Conservation (phyloP, 2,329 filamentous ascomycete genomes). For the Penicillium fuscoglaucum region DNA sequence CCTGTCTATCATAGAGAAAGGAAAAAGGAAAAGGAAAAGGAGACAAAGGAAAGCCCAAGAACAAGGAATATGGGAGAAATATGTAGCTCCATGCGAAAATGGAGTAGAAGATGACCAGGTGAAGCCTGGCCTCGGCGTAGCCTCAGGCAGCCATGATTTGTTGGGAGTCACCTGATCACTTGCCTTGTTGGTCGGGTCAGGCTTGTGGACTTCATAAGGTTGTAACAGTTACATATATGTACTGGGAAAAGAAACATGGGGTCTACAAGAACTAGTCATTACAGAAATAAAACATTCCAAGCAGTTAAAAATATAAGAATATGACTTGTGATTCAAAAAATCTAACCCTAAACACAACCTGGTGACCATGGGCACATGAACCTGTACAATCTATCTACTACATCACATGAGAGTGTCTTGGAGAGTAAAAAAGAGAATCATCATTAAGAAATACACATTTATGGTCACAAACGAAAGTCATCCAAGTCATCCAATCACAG, state of each 20-base stretch:
- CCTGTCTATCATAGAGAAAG: slow-evolving; percentile 14
- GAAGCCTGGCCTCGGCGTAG: slow-evolving; percentile 17
- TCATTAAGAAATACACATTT: slow-evolving; percentile 12
- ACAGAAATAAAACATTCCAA: background rate
- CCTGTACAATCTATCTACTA: slow-evolving; percentile 18
- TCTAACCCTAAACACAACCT: background rate
- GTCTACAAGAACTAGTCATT: background rate
- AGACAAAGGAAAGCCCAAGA: slow-evolving; percentile 3
- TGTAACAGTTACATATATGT: background rate
- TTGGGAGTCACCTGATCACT: slow-evolving; percentile 25
- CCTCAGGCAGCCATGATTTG: slow-evolving; percentile 22
- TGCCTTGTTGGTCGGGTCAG: background rate
- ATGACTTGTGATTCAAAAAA: background rate
- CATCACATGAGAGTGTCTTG: slow-evolving; percentile 15
- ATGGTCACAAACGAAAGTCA: slow-evolving; percentile 11
- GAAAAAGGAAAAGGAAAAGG: slow-evolving; percentile 12
- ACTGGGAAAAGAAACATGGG: background rate
- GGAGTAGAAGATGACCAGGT: slow-evolving; percentile 7
- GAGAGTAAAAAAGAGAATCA: slow-evolving; percentile 6
- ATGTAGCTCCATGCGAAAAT: slow-evolving; percentile 2
- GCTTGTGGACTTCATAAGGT: background rate
- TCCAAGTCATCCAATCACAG: slow-evolving; percentile 1
- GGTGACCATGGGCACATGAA: slow-evolving; percentile 2
- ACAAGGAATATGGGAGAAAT: slow-evolving; percentile 2
- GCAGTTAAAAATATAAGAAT: background rate